Conservation (phyloP, 1,284 basidiomycete genomes). For the Cryptococcus sp. region DNA sequence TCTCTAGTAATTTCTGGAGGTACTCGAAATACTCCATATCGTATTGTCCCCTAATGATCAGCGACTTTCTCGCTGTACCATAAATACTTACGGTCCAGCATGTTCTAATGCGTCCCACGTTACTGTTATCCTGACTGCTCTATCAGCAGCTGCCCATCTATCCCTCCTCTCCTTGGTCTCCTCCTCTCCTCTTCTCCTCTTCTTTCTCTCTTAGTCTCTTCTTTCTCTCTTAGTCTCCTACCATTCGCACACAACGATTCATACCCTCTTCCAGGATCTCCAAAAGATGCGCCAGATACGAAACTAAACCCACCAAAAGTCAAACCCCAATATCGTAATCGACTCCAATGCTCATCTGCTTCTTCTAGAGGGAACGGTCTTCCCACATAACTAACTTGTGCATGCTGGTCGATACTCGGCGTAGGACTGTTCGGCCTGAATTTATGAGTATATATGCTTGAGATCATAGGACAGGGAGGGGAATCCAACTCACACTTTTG, state of each 20-base stretch:
- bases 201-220: too few species aligned
- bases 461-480: neutral
- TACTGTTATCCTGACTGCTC: conserved; percentile 73
- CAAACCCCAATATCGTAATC: conserved; percentile 77
- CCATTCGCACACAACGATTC: too few species aligned
- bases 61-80: neutral
- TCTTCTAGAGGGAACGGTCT: conserved; percentile 78
- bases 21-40: conserved; percentile 81
- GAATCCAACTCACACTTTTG: conserved; percentile 64
- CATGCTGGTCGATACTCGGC: conserved; percentile 44
- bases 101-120: conserved; percentile 98
- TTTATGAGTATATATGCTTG: too few species aligned
- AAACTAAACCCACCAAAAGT: conserved; percentile 59
- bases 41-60: conserved; percentile 62
- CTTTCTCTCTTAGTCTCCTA: too few species aligned
- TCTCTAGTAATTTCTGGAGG: conserved; percentile 63
- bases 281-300: too few species aligned
- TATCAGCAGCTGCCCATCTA: neutral
- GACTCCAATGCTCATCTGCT: conserved; percentile 72
- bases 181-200: too few species aligned
- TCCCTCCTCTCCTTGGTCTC: neutral
- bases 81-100: conserved; percentile 65
- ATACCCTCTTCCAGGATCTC: too few species aligned
- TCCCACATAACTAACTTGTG: conserved; percentile 70
- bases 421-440: conserved; percentile 17